These are phyloP conservation scores for Hypoxylon subgilvum DNA, from an alignment of 495 filamentous ascomycete species.

Conservation along the genomic window DNA sequence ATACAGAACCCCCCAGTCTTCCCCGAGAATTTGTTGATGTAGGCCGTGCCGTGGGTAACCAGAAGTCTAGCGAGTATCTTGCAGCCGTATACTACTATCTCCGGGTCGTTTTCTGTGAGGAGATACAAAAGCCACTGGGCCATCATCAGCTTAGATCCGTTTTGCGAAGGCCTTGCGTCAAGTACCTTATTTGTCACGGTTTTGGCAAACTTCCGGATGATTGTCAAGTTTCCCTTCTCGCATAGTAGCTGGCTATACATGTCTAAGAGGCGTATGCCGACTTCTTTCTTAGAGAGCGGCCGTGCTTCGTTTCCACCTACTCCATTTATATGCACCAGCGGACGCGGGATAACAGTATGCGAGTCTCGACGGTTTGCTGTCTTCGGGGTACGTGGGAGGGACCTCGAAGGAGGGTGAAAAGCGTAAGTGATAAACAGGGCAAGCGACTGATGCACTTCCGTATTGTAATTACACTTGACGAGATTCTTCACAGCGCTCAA, in stretches of 20 bases:
- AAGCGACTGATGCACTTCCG: conserved; percentile 83
- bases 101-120: conserved; percentile 82
- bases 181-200: conserved; percentile 95
- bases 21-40: conserved; percentile 81
- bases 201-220: conserved; percentile 86
- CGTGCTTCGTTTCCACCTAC: conserved; percentile 15
- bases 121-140: conserved; percentile 91
- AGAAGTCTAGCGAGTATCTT: conserved; percentile 89
- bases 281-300: conserved; percentile 59
- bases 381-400: conserved; percentile 60
- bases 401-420: conserved; percentile 68
- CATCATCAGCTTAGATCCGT: conserved; percentile 49
- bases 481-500: conserved; percentile 76
- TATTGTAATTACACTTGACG: conserved; percentile 76
- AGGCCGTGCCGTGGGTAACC: conserved; percentile 75
- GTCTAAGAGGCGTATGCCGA: conserved; percentile 77
- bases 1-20: conserved; percentile 87
- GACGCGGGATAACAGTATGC: conserved; percentile 37
- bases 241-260: conserved; percentile 87
- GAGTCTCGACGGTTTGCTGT: conserved; percentile 48
- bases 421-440: conserved; percentile 93
- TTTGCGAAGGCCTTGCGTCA: conserved; percentile 30
- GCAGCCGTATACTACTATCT: conserved; percentile 78
- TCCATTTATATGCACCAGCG: conserved; percentile 40
- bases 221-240: conserved; percentile 66